phyloP scores from a whole-genome alignment of 306 rosid species.

The Cicer cuneatum region DNA sequence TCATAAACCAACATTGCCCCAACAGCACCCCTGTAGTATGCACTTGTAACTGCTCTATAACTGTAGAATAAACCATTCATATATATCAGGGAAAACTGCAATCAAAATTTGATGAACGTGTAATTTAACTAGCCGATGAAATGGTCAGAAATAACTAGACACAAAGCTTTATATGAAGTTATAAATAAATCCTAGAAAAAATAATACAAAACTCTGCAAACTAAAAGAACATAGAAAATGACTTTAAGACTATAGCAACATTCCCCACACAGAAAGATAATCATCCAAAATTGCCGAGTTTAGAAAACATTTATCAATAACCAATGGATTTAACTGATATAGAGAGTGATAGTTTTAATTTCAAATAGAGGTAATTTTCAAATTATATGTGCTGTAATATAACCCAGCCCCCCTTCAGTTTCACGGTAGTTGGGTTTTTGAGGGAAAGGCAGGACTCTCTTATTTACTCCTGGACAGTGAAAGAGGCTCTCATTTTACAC shows the following conservation, averaged over 20 bases:
- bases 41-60: conserved; percentile 96
- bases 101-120: background rate
- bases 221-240: background rate
- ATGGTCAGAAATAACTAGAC: conserved; percentile 17
- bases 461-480: background rate
- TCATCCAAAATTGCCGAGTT: background rate
- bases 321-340: background rate
- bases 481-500: background rate
- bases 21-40: conserved; percentile 95
- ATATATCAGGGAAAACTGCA: conserved; percentile 34
- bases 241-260: background rate
- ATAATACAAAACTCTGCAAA: conserved; percentile 1
- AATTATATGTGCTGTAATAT: conserved; percentile 3
- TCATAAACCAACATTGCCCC: conserved; percentile 97
- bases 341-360: background rate
- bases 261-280: conserved; percentile 1
- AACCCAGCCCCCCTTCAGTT: conserved; percentile 7
- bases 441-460: background rate
- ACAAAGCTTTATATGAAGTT: background rate
- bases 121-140: conserved; percentile 24
- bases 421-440: background rate
- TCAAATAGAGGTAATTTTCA: conserved; percentile 10
- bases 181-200: conserved; percentile 17
- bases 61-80: conserved; percentile 54
- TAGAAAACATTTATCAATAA: background rate